Base-by-base conservation (phyloP, 2,329 filamentous ascomycete genomes). In the Gnomoniopsis sp. region DNA sequence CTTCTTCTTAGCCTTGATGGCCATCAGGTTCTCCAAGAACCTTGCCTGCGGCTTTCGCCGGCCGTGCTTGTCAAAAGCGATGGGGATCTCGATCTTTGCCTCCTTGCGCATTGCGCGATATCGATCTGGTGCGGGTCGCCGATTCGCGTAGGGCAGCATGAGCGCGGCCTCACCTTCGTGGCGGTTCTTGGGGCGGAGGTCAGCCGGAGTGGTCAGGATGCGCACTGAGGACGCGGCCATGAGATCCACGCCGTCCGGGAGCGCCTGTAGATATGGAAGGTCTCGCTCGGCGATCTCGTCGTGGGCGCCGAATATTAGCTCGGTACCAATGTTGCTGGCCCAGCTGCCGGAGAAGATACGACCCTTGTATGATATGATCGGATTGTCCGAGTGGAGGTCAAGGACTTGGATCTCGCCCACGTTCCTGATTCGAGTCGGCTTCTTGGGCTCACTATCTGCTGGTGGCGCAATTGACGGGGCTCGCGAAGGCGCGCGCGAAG, bases 241-340 rank as follows among this genome's bases (percentile, higher is more conserved):
- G 4, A 96, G 77, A 68, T 93, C 88, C 41, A 90, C 85, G 23
- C 83, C 80, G 22, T 82, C 78, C 34, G 75, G 76, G 26, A 84
- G 78, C 23, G 77, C 74, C n/a, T 79, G 81, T 43, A 83, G 70
- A 10, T 72, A 71, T 3, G 81, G 80, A 2, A 81, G 70, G 10
- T 70, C 70, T 12, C 70, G 66, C 57, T 73, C 64, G 7, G 69
- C 61, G 22, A 60, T 19, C 48, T 60, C 62, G 62, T 79, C 74
- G 62, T 79, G 81, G 17, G 73, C 74, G 1, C 80, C 81, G 66
- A 97, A 88, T 46, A 96, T 83, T 63, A 93, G 77, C 65, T 96
- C 91, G 0, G 92, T 96, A 38, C 93, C 93, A 47, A 96, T 84
- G 60, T 91, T 88, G 62, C 90, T 86, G 12, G 85, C 83, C 93